phyloP scores from a whole-genome alignment of 257 asterid genomes.

The Scutellaria galericulata region DNA sequence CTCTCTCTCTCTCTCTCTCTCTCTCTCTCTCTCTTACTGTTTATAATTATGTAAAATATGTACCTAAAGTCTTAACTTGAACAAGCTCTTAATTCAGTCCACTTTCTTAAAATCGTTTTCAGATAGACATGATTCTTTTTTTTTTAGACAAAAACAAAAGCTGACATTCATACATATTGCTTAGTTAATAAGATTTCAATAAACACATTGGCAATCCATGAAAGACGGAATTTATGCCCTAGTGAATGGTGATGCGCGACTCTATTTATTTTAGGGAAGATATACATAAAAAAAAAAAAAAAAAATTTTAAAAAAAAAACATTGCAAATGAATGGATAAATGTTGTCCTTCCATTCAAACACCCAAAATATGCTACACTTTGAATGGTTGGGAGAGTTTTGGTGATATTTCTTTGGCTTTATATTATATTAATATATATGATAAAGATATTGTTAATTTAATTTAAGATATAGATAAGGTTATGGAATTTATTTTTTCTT shows the following conservation, averaged over 20 bases:
- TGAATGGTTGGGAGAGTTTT: constrained; percentile 25
- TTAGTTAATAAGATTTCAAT: not conserved
- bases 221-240: constrained; percentile 8
- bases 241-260: not conserved
- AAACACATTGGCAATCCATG: not conserved
- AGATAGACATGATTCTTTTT: no score
- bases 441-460: no score
- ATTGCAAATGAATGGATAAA: constrained; percentile 26
- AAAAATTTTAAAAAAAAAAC: not conserved
- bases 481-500: no score
- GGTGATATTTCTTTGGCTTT: not conserved
- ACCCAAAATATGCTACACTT: constrained; percentile 25
- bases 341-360: constrained; percentile 7
- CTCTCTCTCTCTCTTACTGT: no score
- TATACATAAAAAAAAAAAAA: not conserved
- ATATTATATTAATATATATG: not conserved
- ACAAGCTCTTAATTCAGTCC: no score
- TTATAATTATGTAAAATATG: no score
- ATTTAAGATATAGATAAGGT: no score
- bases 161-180: no score
- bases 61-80: no score
- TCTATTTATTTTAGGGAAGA: not conserved
- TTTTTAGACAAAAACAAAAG: no score
- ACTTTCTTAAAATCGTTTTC: no score
- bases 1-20: no score